Evolutionary conservation across 176 grass and related monocot species (phyloP), one percentile per base, ranked within the genome.

Genomic region (Phragmites australis): DNA sequence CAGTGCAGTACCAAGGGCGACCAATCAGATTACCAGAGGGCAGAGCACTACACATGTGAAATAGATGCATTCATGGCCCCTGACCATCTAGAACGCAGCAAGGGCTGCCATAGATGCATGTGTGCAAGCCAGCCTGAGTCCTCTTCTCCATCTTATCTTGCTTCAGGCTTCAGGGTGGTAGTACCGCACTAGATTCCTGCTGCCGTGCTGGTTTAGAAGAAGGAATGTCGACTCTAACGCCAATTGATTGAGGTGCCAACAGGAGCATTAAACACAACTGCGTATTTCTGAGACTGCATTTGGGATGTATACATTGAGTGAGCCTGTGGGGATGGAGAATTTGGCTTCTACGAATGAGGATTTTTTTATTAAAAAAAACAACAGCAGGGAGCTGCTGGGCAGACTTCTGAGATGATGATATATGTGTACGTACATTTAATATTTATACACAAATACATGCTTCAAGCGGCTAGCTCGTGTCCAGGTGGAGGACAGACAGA

Each of bases 41-140:
- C n/a, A n/a, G n/a, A n/a, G 44, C 68, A 19, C 23, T 22, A 41
- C 56, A 59, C 31, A 64, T 73, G 68, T 39, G 65, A 52, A 42
- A 57, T 31, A 29, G 51, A 82, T 11, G 86, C 73, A 56, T 83
- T 83, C 55, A 88, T 78, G 67, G 57, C 56, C 45, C 63, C 65
- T 82, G 79, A 72, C 4, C 52, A 25, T 83, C 81, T 88, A 83
- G 86, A 83, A 88, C 74, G 19, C 64, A 55, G 55, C 43, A 27
- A 42, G 39, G 6, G 47, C 69, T 49, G 25, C n/a, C 26, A 39
- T 34, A 11, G 30, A 34, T 34, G 26, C 47, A n/a, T 72, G 68
- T 7, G 15, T 65, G 76, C 46, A 79, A 41, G 22, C 3, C 17
- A 6, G 44, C 18, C 29, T 21, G 46, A 32, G 49, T 53, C 39